Conservation (phyloP, 2,329 filamentous ascomycete genomes). For the Fusarium sp. region DNA sequence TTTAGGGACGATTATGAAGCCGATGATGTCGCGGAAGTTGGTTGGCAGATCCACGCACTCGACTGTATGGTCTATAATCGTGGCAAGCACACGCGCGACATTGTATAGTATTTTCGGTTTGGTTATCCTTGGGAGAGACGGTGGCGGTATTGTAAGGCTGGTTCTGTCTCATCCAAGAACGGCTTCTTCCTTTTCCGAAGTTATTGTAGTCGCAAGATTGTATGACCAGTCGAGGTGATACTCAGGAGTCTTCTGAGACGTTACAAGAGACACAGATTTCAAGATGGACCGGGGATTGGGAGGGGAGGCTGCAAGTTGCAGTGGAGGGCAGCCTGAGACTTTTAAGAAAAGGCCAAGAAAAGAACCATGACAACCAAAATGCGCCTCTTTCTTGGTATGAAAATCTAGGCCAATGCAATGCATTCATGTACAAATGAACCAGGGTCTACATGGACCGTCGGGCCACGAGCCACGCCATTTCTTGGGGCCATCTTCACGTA, state of each 20-base stretch:
- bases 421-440: slow-evolving; percentile 23
- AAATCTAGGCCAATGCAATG: slow-evolving; percentile 33
- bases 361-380: slow-evolving; percentile 27
- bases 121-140: slow-evolving; percentile 1
- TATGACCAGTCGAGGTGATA: slow-evolving; percentile 31
- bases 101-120: slow-evolving; percentile 44
- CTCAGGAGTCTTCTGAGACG: slow-evolving; percentile 38
- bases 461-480: slow-evolving; percentile 40
- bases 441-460: slow-evolving; percentile 32
- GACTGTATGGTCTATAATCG: slow-evolving; percentile 36
- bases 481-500: slow-evolving; percentile 16
- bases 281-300: slow-evolving; percentile 28
- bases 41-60: slow-evolving; percentile 48
- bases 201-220: slow-evolving; percentile 36
- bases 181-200: slow-evolving; percentile 33
- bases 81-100: slow-evolving; percentile 64
- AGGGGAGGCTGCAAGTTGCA: slow-evolving; percentile 30
- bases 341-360: slow-evolving; percentile 40
- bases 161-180: slow-evolving; percentile 43
- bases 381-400: slow-evolving; percentile 26
- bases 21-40: slow-evolving; percentile 49
- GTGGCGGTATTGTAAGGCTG: slow-evolving; percentile 24
- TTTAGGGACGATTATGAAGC: slow-evolving; percentile 38
- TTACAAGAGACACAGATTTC: slow-evolving; percentile 33
- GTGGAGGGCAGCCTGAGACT: slow-evolving; percentile 32